Percentiles rank a stretch among this genome's conserved stretches.
phyloP scores from a whole-genome alignment of 495 filamentous ascomycete genomes.

The Xylaria scruposa region DNA sequence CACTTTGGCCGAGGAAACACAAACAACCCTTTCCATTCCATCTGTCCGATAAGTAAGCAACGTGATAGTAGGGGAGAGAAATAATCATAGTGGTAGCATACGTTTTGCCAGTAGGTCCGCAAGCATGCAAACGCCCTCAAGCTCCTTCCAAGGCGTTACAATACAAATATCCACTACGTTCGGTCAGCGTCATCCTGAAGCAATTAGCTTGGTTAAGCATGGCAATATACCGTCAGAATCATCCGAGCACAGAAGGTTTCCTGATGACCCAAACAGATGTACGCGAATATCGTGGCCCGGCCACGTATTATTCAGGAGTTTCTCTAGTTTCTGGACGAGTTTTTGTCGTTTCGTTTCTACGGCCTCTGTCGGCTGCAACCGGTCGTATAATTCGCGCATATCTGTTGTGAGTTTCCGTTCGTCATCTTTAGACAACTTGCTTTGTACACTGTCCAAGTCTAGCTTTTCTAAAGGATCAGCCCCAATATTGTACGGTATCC shows the following conservation, averaged over 20 bases:
- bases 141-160: slow-evolving; percentile 79
- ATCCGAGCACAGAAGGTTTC: slow-evolving; percentile 92
- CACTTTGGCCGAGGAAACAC: slow-evolving; percentile 91
- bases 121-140: slow-evolving; percentile 87
- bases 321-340: slow-evolving; percentile 85
- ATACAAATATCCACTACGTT: slow-evolving; percentile 92
- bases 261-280: slow-evolving; percentile 95
- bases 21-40: slow-evolving; percentile 95
- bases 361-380: slow-evolving; percentile 80
- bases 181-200: slow-evolving; percentile 35
- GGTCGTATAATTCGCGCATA: slow-evolving; percentile 82
- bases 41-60: slow-evolving; percentile 58
- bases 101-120: slow-evolving; percentile 83
- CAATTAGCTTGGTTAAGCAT: slow-evolving; percentile 40
- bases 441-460: slow-evolving; percentile 68
- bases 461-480: slow-evolving; percentile 73
- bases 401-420: slow-evolving; percentile 79
- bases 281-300: slow-evolving; percentile 89
- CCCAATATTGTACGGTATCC: slow-evolving; percentile 92
- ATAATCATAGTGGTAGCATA: slow-evolving; percentile 53
- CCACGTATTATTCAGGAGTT: slow-evolving; percentile 86
- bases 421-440: slow-evolving; percentile 72
- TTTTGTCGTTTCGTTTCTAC: slow-evolving; percentile 75
- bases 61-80: slow-evolving; percentile 7
- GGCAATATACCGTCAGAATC: slow-evolving; percentile 82